These are phyloP conservation scores for Colletotrichum sp. DNA, from an alignment of 2,329 filamentous ascomycete genomes.

Conservation along the genomic window DNA sequence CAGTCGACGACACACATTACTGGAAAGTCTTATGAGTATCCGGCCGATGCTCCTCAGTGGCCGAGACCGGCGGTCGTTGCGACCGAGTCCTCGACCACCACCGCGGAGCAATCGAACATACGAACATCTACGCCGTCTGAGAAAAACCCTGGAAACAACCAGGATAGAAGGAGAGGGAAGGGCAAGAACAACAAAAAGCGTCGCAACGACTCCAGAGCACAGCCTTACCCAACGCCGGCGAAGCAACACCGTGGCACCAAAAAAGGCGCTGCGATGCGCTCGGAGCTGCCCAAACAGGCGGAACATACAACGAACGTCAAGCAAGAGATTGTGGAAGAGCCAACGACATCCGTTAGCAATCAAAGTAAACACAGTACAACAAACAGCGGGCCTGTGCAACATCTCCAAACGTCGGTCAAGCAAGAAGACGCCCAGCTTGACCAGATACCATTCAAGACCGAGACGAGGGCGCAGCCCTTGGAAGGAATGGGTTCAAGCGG, in stretches of 20 bases:
- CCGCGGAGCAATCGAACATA: not conserved
- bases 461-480: not conserved
- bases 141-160: not conserved
- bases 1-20: not conserved
- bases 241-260: not conserved
- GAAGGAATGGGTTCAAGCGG: not conserved
- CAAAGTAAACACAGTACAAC: not conserved
- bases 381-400: fast-evolving
- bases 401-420: not conserved
- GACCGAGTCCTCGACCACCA: fast-evolving
- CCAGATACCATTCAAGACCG: not conserved
- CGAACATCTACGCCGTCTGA: not conserved
- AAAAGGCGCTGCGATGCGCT: not conserved
- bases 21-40: not conserved
- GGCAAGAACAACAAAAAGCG: not conserved
- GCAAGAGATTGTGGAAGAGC: not conserved
- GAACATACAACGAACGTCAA: not conserved
- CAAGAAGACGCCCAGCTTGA: not conserved
- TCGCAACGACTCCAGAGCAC: not conserved
- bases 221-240: not conserved
- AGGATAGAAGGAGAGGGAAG: not conserved
- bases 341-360: not conserved
- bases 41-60: too few species aligned
- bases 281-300: not conserved
- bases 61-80: not conserved